Base-by-base conservation (phyloP, 2,329 filamentous ascomycete genomes). In the Claviceps paspali region DNA sequence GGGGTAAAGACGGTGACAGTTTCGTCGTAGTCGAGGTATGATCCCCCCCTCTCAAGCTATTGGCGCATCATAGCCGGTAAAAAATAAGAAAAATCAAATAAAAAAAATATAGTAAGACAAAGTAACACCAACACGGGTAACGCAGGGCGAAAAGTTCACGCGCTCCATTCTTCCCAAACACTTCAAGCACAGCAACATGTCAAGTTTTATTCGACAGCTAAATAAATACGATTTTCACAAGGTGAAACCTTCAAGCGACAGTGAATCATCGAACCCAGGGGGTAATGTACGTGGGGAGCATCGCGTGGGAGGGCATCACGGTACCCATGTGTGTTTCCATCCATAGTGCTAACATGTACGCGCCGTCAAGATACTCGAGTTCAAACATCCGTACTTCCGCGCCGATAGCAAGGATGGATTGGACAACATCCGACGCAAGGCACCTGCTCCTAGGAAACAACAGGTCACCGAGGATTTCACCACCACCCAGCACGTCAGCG, bases 201-300 rank as follows among this genome's bases (percentile, higher is more conserved):
- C 87, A 23, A 94, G 86, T 60, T 95, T 95, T 55, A 87, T 95
- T 41, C 81, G 87, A 34, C 87, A 95, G 57, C 65, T 95, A 41
- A 95, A 95, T 65, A 95, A 95, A 57, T 95, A 93, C 59, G 87
- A 94, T 55, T 98, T 98, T 50, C 91, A 98, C 67, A 98, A 98
- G 67, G 87, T 96, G 45, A 76, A 91, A 44, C 59, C 60, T 12
- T 57, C 59, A 3, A 56, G 54, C 35, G 60, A 63, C 32, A 50
- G 50, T 40, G 54, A 58, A 24, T 44, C 45, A 10, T 52, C 52
- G 4, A 47, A 50, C 11, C 50, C 57, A 8, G 56, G 52, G 26
- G 57, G 58, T 38, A 61, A 61, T 40, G 58, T 61, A 49, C 45
- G 40, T 36, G 30, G 15, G 23, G 24, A 24, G 26, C n/a, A n/a